Base-by-base conservation (phyloP, 805 yeast genomes). In the Pichia pseudocactophila region DNA sequence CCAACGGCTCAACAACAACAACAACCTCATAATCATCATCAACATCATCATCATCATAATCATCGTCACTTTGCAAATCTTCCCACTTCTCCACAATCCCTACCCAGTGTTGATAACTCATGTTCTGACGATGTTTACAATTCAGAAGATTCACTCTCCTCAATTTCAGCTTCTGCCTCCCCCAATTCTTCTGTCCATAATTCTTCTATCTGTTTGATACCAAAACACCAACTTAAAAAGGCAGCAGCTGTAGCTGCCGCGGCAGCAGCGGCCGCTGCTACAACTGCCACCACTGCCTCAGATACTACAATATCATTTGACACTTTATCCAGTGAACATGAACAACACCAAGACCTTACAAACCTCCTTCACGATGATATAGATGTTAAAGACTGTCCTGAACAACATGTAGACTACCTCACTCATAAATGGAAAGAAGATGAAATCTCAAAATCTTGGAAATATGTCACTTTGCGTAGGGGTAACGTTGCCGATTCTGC, bases 361-460 rank as follows among this genome's bases (percentile, higher is more conserved):
- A 47, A 47, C 30, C 32, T 43, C 2, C 32, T 83, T n/a, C 92
- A 82, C 53, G 97, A 89, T 62, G 97, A 89, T 62, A 76, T 78
- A 27, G 94, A 82, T 55, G 69, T 89, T 30, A 74, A 74, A 40
- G 75, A 77, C 51, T 92, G 83, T 55, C 96, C 97, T 4, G 75
- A 83, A 39, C 74, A 81, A 42, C 97, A 89, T 57, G 98, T 92
- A 8, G 99, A 92, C 65, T 92, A 92, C 62, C 70, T 92, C 40
- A 84, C 96, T 4, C 96, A 92, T 59, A 73, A 92, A 59, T 92
- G 99, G 99, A 86, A 87, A 53, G 97, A 89, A 50, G 66, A 78
- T 5, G 98, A 92, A 58, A 85, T 92, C 26, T 85, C 95, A 11
- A 85, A 85, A 49, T 86, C 96, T 26, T 92, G 99, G 99, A 73